phyloP scores from a whole-genome alignment of 345 rosid species.

The Punica granatum region DNA sequence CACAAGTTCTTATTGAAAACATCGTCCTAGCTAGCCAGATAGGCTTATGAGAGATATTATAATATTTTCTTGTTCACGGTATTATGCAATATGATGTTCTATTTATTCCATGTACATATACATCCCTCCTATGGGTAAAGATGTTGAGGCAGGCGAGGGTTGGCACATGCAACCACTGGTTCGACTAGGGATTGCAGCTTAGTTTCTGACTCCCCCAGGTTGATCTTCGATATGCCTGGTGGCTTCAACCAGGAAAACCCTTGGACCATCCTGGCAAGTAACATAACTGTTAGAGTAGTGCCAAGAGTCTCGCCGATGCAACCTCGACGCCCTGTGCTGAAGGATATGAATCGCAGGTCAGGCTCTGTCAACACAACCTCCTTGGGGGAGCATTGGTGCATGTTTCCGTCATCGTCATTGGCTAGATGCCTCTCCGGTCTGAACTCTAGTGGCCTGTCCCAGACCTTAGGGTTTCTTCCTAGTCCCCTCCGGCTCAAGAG shows the following conservation, averaged over 20 bases:
- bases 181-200: constrained; percentile 22
- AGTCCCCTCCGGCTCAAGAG: constrained; percentile 33
- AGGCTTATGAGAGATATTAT: too few species aligned
- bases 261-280: constrained; percentile 44
- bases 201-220: constrained; percentile 21
- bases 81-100: too few species aligned
- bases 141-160: constrained; percentile 24
- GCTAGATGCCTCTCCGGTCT: constrained; percentile 19
- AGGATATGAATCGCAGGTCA: constrained; percentile 38
- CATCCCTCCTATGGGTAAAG: constrained; percentile 21
- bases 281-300: constrained; percentile 36
- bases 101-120: too few species aligned
- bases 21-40: too few species aligned
- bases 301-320: constrained; percentile 41
- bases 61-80: too few species aligned
- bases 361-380: constrained; percentile 25
- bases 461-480: too few species aligned
- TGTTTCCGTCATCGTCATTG: neutral
- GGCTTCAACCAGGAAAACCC: constrained; percentile 32
- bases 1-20: too few species aligned
- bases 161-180: constrained; percentile 25
- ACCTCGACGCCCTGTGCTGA: constrained; percentile 38
- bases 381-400: neutral
- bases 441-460: constrained; percentile 13
- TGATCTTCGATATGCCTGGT: constrained; percentile 15